A percentile compares a stretch with the other conserved stretches of the same genome.
These are phyloP conservation scores for Pseudotsuga menziesii DNA, from an alignment of 75 land plant species.

Conservation along the genomic window DNA sequence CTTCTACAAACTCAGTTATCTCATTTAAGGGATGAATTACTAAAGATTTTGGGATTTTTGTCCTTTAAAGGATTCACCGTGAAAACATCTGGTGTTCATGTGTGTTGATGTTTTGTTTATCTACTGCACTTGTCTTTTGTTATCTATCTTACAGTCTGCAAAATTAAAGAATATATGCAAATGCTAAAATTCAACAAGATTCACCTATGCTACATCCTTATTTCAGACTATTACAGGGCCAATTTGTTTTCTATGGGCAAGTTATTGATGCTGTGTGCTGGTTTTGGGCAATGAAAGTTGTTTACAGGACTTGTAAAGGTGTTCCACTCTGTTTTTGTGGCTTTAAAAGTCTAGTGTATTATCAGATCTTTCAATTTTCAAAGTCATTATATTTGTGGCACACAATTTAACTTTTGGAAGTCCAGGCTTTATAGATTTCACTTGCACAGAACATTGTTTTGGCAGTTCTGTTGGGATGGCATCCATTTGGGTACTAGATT, in stretches of 20 bases:
- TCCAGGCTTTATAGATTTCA: not conserved
- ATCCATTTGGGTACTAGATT: not conserved
- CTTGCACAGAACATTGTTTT: not conserved
- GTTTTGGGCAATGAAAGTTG: not conserved
- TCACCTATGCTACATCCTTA: not conserved
- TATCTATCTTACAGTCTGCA: no score
- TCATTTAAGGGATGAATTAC: no score
- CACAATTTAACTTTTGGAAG: not conserved
- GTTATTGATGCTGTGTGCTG: not conserved
- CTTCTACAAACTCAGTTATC: no score
- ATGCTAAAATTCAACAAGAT: no score
- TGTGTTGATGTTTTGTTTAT: no score
- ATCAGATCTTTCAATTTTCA: not conserved
- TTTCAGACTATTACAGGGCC: not conserved
- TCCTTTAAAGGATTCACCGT: no score
- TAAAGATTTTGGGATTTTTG: no score
- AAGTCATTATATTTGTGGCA: not conserved
- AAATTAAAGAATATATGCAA: no score
- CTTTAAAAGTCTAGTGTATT: no score
- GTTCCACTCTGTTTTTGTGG: not conserved
- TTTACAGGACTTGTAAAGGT: not conserved
- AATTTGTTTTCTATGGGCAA: not conserved
- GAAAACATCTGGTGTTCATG: no score
- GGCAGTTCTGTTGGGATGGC: not conserved
- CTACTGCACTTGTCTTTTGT: no score